Base-by-base conservation (phyloP, 1,139 yeast genomes). In the Nakaseomyces uthaithaninus region DNA sequence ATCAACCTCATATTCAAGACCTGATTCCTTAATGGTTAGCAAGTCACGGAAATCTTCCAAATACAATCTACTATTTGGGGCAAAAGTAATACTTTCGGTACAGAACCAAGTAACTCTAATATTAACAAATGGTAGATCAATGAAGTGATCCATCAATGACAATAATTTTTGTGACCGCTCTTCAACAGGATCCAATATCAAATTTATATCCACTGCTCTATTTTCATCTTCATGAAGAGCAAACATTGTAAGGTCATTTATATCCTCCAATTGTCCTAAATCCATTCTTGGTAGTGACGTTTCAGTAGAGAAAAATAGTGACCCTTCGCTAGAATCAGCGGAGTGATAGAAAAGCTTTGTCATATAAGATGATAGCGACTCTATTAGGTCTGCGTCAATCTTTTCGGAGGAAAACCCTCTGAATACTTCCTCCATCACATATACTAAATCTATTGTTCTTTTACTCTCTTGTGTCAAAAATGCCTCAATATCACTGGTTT, bases 181-280 rank as follows among this genome's bases (percentile, higher is more conserved):
- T 43, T 74, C 72, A 4, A 78, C 58, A 1, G 97, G 97, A 57
- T 91, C 89, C 31, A 84, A 51, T 2, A 83, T 64, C 1, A 82
- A 65, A 5, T 75, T 60, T 2, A 89, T 54, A 44, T 79, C 80
- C 15, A 77, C 58, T 14, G 64, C 60, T 54, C 41, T 41, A 4
- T 39, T 27, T 2, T 52, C 45, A 0, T 40, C 38, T 17, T 53
- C 51, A 7, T 45, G 43, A 5, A 46, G 47, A 18, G 55, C 52
- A n/a, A 59, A 51, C n/a, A 66, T 48, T 10, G 63, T 64, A 30
- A 68, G 48, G 24, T 39, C 43, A 15, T 45, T 66, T 55, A 35
- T 48, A 35, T 42, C 53, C 43, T 52, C 47, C 33, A 72, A 51
- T 2, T 65, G 59, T 8, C 65, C 55, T 41, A 77, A 63, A 47